phyloP scores from a whole-genome alignment of 139 green algal genomes.

The Closterium sp. region DNA sequence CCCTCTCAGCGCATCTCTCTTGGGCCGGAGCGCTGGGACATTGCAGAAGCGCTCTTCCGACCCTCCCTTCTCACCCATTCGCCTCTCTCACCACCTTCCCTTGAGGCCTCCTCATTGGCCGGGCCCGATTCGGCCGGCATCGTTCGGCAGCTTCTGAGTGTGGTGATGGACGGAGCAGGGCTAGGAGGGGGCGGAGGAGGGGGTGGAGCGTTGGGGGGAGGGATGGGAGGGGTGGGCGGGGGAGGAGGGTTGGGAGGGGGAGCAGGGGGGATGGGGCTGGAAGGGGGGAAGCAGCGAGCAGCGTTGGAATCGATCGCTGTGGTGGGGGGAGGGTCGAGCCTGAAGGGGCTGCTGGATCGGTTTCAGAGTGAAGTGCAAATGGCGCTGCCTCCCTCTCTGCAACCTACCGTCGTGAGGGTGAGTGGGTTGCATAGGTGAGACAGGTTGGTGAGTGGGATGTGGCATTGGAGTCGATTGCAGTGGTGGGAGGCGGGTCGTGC shows the following conservation, averaged over 20 bases:
- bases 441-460: too few relatives aligned
- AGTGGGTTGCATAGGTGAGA: too few relatives aligned
- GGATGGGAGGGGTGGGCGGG: slow-evolving; percentile 29
- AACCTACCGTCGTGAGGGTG: too few relatives aligned
- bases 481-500: slow-evolving; percentile 19
- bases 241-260: slow-evolving; percentile 42
- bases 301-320: slow-evolving; percentile 36
- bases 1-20: not conserved
- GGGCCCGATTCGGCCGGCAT: not conserved
- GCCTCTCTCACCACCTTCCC: not conserved
- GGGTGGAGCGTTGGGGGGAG: not conserved
- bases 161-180: not conserved
- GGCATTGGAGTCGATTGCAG: slow-evolving; percentile 35
- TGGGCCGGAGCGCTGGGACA: not conserved
- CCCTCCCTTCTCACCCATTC: not conserved
- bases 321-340: slow-evolving; percentile 9
- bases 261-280: slow-evolving; percentile 34
- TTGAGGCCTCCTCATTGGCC: not conserved
- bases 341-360: too few relatives aligned
- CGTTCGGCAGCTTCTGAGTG: not conserved
- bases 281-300: slow-evolving; percentile 35
- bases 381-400: too few relatives aligned
- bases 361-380: not conserved
- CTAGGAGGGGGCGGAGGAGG: not conserved
- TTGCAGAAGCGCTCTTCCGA: too few relatives aligned